Evolutionary conservation across 2,329 filamentous ascomycete genomes (phyloP).

Genomic region (Arthrobotrys pseudoclavata): DNA sequence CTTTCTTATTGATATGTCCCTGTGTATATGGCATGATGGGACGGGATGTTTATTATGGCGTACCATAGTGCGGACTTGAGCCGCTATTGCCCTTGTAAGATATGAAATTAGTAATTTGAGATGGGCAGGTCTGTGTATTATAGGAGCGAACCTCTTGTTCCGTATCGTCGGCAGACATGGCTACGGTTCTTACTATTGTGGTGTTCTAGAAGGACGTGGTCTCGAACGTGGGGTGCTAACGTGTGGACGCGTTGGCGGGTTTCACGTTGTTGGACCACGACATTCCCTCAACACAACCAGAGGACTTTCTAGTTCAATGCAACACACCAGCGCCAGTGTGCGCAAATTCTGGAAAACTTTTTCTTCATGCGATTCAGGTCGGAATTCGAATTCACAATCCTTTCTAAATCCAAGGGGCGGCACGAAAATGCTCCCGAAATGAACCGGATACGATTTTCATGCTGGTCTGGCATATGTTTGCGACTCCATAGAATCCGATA

Average conservation of each 20-base stretch:
- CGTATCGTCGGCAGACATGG: slow-evolving; percentile 47
- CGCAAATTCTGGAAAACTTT: slow-evolving; percentile 15
- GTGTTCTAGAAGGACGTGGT: slow-evolving; percentile 6
- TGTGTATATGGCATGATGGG: neutral
- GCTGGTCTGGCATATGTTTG: slow-evolving; percentile 16
- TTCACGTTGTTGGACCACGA: slow-evolving; percentile 21
- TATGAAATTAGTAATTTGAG: slow-evolving; percentile 29
- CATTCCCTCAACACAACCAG: slow-evolving; percentile 23
- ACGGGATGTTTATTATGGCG: slow-evolving; percentile 15
- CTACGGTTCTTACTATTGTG: neutral
- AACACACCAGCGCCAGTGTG: slow-evolving; percentile 24
- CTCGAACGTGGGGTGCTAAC: neutral
- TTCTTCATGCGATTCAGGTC: neutral
- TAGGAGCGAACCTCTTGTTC: slow-evolving; percentile 51
- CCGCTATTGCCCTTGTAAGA: slow-evolving; percentile 43
- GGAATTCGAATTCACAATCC: neutral
- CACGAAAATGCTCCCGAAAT: slow-evolving; percentile 33
- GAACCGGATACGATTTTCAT: slow-evolving; percentile 26
- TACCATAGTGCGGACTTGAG: slow-evolving; percentile 58
- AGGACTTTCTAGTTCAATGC: slow-evolving; percentile 6
- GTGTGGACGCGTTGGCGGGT: slow-evolving; percentile 10
- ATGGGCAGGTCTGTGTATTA: neutral
- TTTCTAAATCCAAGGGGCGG: slow-evolving; percentile 2
- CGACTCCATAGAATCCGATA: slow-evolving; percentile 19
- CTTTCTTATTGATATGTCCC: neutral